These are phyloP conservation scores for Aspergillus avenaceus DNA, from an alignment of 495 filamentous ascomycete species.

Conservation along the genomic window DNA sequence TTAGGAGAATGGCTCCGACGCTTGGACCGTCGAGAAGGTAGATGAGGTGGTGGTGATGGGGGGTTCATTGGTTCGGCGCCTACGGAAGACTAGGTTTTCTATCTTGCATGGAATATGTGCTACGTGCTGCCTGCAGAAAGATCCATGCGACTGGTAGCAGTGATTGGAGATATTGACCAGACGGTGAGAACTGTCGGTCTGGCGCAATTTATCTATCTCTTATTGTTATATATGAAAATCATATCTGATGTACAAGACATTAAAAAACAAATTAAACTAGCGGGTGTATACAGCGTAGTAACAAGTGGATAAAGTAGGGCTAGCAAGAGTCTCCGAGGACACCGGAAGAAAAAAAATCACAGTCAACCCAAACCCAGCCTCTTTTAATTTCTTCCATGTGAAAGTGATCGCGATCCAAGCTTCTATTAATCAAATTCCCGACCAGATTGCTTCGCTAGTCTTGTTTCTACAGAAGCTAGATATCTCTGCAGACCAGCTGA, in stretches of 20 bases:
- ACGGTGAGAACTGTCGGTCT: background rate
- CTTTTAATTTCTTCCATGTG: background rate
- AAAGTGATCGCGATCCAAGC: background rate
- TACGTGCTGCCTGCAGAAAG: too few species aligned
- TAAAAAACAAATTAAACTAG: background rate
- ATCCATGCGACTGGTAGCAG: too few species aligned
- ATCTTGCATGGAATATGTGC: too few species aligned
- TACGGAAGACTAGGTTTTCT: too few species aligned
- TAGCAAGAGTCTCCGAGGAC: background rate
- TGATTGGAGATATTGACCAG: background rate
- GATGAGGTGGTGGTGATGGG: too few species aligned
- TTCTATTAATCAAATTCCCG: background rate
- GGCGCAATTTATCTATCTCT: background rate
- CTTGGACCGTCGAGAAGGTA: too few species aligned
- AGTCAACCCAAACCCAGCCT: background rate
- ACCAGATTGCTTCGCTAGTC: background rate
- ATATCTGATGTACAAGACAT: background rate
- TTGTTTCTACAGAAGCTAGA: background rate
- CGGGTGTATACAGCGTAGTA: background rate
- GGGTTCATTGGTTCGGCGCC: too few species aligned
- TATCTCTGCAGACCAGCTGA: conserved; percentile 3
- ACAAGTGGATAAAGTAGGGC: background rate
- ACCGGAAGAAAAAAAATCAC: background rate
- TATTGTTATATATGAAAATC: background rate
- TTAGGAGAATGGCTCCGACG: too few species aligned